Base-by-base conservation (phyloP, 192 early-diverging fungal genomes). In the Linnemannia hyalina region DNA sequence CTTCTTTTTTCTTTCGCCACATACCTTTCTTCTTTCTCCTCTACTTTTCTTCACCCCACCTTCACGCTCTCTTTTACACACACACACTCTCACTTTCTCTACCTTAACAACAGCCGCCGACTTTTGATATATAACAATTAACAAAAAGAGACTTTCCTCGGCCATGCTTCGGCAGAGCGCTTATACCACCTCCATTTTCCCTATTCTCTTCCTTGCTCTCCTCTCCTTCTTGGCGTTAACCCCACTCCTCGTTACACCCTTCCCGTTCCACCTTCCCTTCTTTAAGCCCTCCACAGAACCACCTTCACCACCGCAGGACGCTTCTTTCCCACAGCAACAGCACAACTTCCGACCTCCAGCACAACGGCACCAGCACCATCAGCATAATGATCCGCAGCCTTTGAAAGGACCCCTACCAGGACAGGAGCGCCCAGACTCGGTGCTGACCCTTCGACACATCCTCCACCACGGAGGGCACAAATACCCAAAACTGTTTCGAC, bases 371-470 rank as follows among this genome's bases (percentile, higher is more conserved):
- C 52, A 86, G 10, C 47, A 69, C 20, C 72, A n/a, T 40, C 36
- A 35, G 0, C 36, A 55, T 42, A 29, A 65, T 65, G 60, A 65
- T 65, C 60, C 60, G 32, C 60, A 65, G 11, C 29, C 1, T 65
- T 9, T 65, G 29, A 65, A 29, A 65, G 29, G 75, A 68, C 44
- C 65, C 36, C 15, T 29, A 29, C 18, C 47, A 9, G 77, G 68
- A 2, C 49, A 71, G 32, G 74, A 75, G 18, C 73, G 57, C 8
- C 83, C 84, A 4, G 84, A 86, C 60, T 55, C 77, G 35, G 55
- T 81, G 54, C 22, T 90, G 29, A 77, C 89, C 0, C 72, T 90
- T 20, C 85, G 78, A n/a, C 90, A 90, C 78, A 41, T 89, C 54
- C 77, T 82, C 32, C 90, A 90, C 40, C 82, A 81, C 55, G 88